These are phyloP conservation scores for Arachis monticola DNA, from an alignment of 331 rosid species.

Conservation along the genomic window DNA sequence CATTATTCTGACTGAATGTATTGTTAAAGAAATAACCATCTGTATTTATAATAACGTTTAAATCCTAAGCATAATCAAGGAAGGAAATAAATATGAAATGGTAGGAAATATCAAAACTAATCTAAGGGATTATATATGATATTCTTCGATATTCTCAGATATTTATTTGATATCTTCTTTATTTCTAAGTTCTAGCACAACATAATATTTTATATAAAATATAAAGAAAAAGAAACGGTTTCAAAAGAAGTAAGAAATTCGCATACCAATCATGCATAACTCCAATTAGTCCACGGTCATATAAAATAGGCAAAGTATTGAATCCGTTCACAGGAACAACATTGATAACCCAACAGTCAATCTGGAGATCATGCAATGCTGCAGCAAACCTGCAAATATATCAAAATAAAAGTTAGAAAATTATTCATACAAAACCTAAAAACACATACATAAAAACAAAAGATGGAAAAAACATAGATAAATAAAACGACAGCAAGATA, in stretches of 20 bases:
- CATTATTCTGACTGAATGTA: too few relatives aligned
- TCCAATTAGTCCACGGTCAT: conserved; percentile 91
- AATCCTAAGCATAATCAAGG: too few relatives aligned
- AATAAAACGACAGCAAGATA: not conserved
- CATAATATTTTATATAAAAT: too few relatives aligned
- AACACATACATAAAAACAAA: not conserved
- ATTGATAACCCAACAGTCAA: conserved; percentile 88
- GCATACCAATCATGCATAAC: conserved; percentile 94
- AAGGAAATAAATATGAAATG: too few relatives aligned
- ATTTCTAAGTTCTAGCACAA: too few relatives aligned
- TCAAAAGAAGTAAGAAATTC: conserved; percentile 13
- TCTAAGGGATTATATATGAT: too few relatives aligned
- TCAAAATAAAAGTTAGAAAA: conserved; percentile 34
- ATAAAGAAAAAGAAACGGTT: conserved; percentile 1
- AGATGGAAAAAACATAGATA: not conserved
- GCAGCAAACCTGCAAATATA: conserved; percentile 79
- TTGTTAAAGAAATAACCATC: too few relatives aligned
- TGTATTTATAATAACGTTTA: too few relatives aligned
- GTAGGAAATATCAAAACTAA: too few relatives aligned
- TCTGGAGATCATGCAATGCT: conserved; percentile 59
- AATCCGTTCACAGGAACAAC: conserved; percentile 80
- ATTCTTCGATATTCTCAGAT: too few relatives aligned
- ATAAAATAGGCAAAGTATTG: conserved; percentile 82
- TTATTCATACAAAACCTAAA: conserved; percentile 26
- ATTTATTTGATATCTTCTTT: too few relatives aligned